Base-by-base conservation (phyloP, 2,329 filamentous ascomycete genomes). In the Nectriaceae sp. region DNA sequence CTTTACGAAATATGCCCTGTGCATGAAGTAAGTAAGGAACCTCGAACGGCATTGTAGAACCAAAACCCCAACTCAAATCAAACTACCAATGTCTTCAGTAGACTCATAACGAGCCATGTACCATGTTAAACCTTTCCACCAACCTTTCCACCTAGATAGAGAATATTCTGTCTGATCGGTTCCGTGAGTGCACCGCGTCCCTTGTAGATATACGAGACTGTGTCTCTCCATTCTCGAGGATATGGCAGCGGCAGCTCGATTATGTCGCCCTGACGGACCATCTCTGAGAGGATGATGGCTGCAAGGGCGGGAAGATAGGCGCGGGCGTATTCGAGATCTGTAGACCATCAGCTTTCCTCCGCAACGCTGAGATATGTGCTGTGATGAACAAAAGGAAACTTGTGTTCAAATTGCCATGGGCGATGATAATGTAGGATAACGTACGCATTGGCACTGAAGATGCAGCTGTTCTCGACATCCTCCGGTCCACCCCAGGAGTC, bases 201-300 rank as follows among this genome's bases (percentile, higher is more conserved):
- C 0, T 76, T 80, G 59, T 84, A 84, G 21, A 81, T 70, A 56
- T 80, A 78, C 4, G 70, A 66, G n/a, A 82, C 68, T 0, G 81
- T 83, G 45, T 79, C 74, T 3, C 63, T 59, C 82, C 82, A 86
- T 6, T 70, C 75, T 42, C 75, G 73, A 1, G 82, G 81, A 47
- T 77, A 70, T 1, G 82, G 82, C 46, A 86, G 54, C 0, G 82
- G 81, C 10, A 85, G 67, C 53, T 84, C 80, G 43, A 86, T 70
- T 2, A 70, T 68, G 56, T 84, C 82, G 21, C 79, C 76, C 20
- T 71, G 70, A 13, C 67, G 65, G 19, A 84, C 71, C 55, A 78
- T 71, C 4, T 77, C 74, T 0, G 79, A 83, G 26, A 78, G 68
- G 54, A 86, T 76, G 40, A 85, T 65, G 2, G 76, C 72, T 1